phyloP scores from a whole-genome alignment of 139 green algal genomes.

The Haematococcus sp. region DNA sequence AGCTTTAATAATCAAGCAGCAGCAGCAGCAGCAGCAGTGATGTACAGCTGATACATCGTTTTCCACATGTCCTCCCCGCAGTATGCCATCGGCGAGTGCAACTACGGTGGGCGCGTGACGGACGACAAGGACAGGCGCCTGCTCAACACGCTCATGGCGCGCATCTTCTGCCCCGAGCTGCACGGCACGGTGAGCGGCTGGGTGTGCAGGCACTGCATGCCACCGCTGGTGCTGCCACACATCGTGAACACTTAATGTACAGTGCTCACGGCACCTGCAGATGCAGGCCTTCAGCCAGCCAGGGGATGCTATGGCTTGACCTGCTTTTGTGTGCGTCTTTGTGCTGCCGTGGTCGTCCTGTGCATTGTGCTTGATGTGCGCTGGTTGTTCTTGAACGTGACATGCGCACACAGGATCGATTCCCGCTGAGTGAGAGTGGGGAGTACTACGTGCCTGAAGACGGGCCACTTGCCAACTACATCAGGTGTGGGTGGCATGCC shows the following conservation, averaged over 20 bases:
- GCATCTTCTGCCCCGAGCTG: slow-evolving; percentile 37
- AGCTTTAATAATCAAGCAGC: too few species aligned
- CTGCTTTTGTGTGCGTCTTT: too few species aligned
- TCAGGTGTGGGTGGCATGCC: slow-evolving; percentile 18
- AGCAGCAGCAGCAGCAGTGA: too few species aligned
- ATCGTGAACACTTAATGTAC: slow-evolving; percentile 7
- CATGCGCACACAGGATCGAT: neutral
- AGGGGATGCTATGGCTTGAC: neutral
- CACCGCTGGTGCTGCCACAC: neutral
- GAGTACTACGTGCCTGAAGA: slow-evolving; percentile 42
- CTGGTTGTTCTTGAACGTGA: too few species aligned
- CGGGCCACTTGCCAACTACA: slow-evolving; percentile 28
- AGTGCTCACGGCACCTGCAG: slow-evolving; percentile 18
- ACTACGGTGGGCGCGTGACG: slow-evolving; percentile 70
- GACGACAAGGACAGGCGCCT: slow-evolving; percentile 67
- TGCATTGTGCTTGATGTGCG: too few species aligned
- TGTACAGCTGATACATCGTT: too few species aligned
- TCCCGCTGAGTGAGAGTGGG: slow-evolving; percentile 38
- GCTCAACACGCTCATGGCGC: slow-evolving; percentile 53
- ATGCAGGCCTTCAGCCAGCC: neutral
- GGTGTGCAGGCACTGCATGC: neutral
- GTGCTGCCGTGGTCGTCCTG: too few species aligned
- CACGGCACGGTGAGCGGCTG: neutral
- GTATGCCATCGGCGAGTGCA: slow-evolving; percentile 73
- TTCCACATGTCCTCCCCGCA: too few species aligned